Conservation (phyloP, 495 filamentous ascomycete genomes). For the Talaromyces wortmannii region DNA sequence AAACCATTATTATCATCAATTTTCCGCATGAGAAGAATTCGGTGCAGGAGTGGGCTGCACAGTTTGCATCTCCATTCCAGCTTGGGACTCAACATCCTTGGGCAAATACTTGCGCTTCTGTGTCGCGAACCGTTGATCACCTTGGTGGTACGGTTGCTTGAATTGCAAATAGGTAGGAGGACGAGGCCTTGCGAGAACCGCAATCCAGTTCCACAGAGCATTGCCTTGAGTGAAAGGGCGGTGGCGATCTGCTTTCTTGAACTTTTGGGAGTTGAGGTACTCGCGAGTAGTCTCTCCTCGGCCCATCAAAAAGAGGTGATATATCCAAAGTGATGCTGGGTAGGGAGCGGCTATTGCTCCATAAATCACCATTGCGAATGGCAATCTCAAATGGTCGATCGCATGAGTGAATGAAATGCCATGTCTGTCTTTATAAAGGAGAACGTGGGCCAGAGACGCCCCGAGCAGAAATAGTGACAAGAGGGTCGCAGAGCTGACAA, state of each 20-base stretch:
- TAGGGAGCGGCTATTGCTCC: slow-evolving; percentile 68
- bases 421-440: slow-evolving; percentile 58
- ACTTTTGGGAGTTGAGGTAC: slow-evolving; percentile 93
- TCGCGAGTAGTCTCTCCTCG: slow-evolving; percentile 93
- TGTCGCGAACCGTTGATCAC: slow-evolving; percentile 77
- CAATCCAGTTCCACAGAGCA: slow-evolving; percentile 70
- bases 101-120: slow-evolving; percentile 48
- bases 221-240: slow-evolving; percentile 80
- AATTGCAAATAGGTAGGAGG: slow-evolving; percentile 88
- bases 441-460: slow-evolving; percentile 70
- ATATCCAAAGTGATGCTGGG: slow-evolving; percentile 73
- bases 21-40: not conserved
- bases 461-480: slow-evolving; percentile 69
- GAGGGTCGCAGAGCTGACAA: slow-evolving; percentile 69
- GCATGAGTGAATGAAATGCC: slow-evolving; percentile 56
- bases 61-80: slow-evolving; percentile 55
- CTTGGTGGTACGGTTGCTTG: slow-evolving; percentile 67
- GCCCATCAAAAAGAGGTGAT: slow-evolving; percentile 85
- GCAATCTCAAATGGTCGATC: slow-evolving; percentile 64
- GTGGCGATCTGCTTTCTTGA: slow-evolving; percentile 83
- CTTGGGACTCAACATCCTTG: slow-evolving; percentile 43
- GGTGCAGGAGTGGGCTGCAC: slow-evolving; percentile 16
- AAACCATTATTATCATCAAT: not conserved
- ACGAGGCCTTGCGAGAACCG: slow-evolving; percentile 74
- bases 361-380: slow-evolving; percentile 87